phyloP scores from a whole-genome alignment of 148 eudicot species.

The Silene uniflora region DNA sequence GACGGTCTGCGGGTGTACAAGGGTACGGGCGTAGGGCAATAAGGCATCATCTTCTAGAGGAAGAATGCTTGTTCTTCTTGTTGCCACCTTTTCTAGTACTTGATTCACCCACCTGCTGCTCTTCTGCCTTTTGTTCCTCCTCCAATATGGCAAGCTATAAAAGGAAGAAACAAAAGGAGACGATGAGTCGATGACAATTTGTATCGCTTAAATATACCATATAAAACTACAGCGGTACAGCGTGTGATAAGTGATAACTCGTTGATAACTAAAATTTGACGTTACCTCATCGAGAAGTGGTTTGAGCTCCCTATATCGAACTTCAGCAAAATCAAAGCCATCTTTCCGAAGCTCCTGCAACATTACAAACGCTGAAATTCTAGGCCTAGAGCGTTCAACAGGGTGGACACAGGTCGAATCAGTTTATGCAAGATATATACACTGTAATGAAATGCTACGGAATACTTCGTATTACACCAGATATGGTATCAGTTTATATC shows the following conservation, averaged over 20 bases:
- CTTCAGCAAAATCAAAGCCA: constrained; percentile 96
- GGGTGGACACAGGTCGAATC: too few relatives aligned
- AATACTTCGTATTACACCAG: too few relatives aligned
- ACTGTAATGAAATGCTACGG: too few relatives aligned
- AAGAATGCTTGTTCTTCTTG: constrained; percentile 59
- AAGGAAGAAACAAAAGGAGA: not conserved
- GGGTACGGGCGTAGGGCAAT: not conserved
- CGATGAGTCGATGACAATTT: not conserved
- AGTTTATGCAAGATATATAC: too few relatives aligned
- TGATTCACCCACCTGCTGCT: constrained; percentile 68
- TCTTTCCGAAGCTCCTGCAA: constrained; percentile 90
- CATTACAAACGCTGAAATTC: constrained; percentile 9
- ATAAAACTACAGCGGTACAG: not conserved
- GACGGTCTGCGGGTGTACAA: not conserved
- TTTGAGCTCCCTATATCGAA: constrained; percentile 90
- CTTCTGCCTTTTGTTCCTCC: constrained; percentile 95
- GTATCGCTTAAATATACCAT: not conserved
- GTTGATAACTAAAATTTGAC: not conserved
- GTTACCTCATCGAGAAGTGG: constrained; percentile 91
- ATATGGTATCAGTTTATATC: too few relatives aligned
- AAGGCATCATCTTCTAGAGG: constrained; percentile 30
- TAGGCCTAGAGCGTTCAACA: too few relatives aligned
- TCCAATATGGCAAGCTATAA: constrained; percentile 74
- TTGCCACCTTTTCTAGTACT: constrained; percentile 52
- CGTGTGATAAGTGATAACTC: too few relatives aligned